Conservation (phyloP, 768 basidiomycete genomes). For the Calocybe gangraenosa region DNA sequence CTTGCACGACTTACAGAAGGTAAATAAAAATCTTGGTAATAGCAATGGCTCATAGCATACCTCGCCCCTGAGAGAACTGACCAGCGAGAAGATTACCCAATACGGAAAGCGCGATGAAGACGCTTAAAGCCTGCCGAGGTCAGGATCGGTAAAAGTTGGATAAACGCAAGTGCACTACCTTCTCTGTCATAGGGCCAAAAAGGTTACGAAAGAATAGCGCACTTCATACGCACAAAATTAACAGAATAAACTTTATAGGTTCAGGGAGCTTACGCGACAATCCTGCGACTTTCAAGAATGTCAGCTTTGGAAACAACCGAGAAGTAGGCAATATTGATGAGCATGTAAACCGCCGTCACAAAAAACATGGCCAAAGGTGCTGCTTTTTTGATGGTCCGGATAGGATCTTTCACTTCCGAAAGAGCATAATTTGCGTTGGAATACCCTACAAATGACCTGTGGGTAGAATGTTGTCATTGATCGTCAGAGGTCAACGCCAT, state of each 20-base stretch:
- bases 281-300: slow-evolving; percentile 58
- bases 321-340: slow-evolving; percentile 71
- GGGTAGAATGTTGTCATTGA: neutral
- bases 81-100: slow-evolving; percentile 62
- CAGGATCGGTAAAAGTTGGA: neutral
- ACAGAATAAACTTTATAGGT: neutral
- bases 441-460: slow-evolving; percentile 73
- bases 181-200: slow-evolving; percentile 58
- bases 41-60: slow-evolving; percentile 24
- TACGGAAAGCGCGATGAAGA: slow-evolving; percentile 59
- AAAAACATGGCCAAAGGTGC: slow-evolving; percentile 61
- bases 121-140: slow-evolving; percentile 46
- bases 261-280: slow-evolving; percentile 54
- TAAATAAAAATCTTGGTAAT: too few species aligned
- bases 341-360: slow-evolving; percentile 57
- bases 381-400: slow-evolving; percentile 66
- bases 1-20: slow-evolving; percentile 53
- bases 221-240: slow-evolving; percentile 24
- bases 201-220: slow-evolving; percentile 74
- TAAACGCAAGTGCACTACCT: slow-evolving; percentile 27
- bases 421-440: slow-evolving; percentile 73
- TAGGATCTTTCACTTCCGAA: slow-evolving; percentile 66
- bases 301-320: slow-evolving; percentile 68
- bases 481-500: too few species aligned
- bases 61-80: slow-evolving; percentile 64